phyloP scores from a whole-genome alignment of 192 early-diverging fungal species.

The Obelidium mucronatum region DNA sequence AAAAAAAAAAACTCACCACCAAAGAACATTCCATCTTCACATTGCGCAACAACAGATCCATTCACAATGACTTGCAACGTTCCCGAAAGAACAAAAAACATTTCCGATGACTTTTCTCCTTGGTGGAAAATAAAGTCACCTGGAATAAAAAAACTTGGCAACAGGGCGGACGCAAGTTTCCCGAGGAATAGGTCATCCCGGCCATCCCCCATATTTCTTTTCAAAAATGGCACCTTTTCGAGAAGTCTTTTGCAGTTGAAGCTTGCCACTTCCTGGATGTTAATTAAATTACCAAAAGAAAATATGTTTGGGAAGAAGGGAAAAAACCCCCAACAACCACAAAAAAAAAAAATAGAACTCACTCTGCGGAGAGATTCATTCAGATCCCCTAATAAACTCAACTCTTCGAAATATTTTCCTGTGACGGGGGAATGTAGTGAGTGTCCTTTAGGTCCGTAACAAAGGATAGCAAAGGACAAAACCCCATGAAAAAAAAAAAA shows the following conservation, averaged over 20 bases:
- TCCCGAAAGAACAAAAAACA: slow-evolving; percentile 60
- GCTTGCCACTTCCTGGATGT: slow-evolving; percentile 35
- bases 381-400: slow-evolving; percentile 27
- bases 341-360: not conserved
- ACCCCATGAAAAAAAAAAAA: too few species aligned
- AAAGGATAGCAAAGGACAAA: too few species aligned
- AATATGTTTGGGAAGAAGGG: not conserved
- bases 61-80: slow-evolving; percentile 50
- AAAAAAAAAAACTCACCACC: slow-evolving; percentile 30
- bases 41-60: slow-evolving; percentile 30
- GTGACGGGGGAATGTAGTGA: too few species aligned
- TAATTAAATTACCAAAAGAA: not conserved
- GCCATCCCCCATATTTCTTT: slow-evolving; percentile 35
- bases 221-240: slow-evolving; percentile 47
- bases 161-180: slow-evolving; percentile 29
- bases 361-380: slow-evolving; percentile 35
- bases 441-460: too few species aligned
- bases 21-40: slow-evolving; percentile 49
- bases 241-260: slow-evolving; percentile 38
- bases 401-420: slow-evolving; percentile 43
- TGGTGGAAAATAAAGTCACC: slow-evolving; percentile 27
- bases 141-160: slow-evolving; percentile 7
- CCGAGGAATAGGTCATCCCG: slow-evolving; percentile 41
- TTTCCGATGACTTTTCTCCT: slow-evolving; percentile 50
- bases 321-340: not conserved